Percentiles rank a stretch among this genome's conserved stretches.
Evolutionary conservation across 768 basidiomycete species (phyloP).

Genomic region (Lactarius akahatsu): DNA sequence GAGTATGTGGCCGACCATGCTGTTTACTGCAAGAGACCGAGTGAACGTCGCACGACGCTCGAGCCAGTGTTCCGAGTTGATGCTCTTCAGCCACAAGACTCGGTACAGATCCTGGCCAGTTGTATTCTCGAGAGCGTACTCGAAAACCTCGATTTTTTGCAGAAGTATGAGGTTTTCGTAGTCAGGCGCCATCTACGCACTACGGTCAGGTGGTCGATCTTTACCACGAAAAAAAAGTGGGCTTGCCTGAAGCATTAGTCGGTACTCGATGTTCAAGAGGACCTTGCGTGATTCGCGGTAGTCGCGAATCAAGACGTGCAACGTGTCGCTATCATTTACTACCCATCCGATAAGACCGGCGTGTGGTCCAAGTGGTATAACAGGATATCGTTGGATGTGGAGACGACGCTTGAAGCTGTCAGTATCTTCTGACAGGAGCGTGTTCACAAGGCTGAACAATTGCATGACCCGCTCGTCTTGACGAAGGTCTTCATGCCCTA

Average conservation of each 20-base stretch:
- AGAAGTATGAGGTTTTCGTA: conserved; percentile 92
- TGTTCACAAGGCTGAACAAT: conserved; percentile 95
- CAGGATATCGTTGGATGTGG: conserved; percentile 89
- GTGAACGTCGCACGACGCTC: conserved; percentile 96
- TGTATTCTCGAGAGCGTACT: conserved; percentile 97
- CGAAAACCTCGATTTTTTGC: conserved; percentile 99
- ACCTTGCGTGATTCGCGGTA: conserved; percentile 97
- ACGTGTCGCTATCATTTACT: conserved; percentile 81
- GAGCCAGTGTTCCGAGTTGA: conserved; percentile 96
- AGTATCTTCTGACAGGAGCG: conserved; percentile 86
- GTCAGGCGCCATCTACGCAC: conserved; percentile 93
- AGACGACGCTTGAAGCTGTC: conserved; percentile 95
- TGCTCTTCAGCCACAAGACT: conserved; percentile 93
- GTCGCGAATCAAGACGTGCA: conserved; percentile 94
- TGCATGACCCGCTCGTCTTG: conserved; percentile 99
- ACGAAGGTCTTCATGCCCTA: conserved; percentile 97
- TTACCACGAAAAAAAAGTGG: not conserved
- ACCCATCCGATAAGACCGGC: conserved; percentile 96
- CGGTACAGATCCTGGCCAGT: conserved; percentile 97
- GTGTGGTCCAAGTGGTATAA: conserved; percentile 93
- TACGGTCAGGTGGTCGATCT: not conserved
- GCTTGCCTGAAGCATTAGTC: conserved; percentile 94
- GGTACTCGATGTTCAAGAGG: conserved; percentile 94
- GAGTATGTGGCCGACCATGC: conserved; percentile 98
- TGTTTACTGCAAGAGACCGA: conserved; percentile 91